These are phyloP conservation scores for Macrophomina phaseolina DNA, from an alignment of 2,329 filamentous ascomycete genomes.

Conservation along the genomic window DNA sequence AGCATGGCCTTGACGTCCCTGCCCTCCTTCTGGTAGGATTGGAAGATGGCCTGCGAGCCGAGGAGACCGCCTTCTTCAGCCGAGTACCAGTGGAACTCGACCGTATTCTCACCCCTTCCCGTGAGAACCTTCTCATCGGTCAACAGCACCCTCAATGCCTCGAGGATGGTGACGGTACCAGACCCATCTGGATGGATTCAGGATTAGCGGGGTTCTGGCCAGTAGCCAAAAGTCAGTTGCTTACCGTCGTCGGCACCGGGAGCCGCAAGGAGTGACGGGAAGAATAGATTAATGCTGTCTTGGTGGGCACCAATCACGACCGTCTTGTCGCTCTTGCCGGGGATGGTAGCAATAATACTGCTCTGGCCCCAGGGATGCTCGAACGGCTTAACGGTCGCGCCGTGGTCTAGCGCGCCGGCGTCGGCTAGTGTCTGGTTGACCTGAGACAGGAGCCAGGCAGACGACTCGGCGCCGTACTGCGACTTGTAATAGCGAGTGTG, in stretches of 20 bases:
- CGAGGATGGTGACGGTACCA: constrained; percentile 91
- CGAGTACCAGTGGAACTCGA: constrained; percentile 97
- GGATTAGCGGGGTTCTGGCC: not conserved
- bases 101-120: constrained; percentile 79
- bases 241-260: constrained; percentile 83
- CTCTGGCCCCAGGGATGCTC: constrained; percentile 86
- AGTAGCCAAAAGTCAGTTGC: not conserved
- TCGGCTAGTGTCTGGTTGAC: constrained; percentile 74
- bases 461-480: constrained; percentile 79
- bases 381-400: constrained; percentile 75
- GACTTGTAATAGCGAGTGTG: constrained; percentile 85
- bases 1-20: constrained; percentile 93
- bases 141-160: constrained; percentile 83
- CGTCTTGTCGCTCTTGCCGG: constrained; percentile 82
- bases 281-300: constrained; percentile 91
- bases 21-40: constrained; percentile 72
- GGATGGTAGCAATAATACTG: constrained; percentile 89
- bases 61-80: constrained; percentile 88
- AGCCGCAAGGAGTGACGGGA: constrained; percentile 81
- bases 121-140: constrained; percentile 71
- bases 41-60: constrained; percentile 89
- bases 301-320: constrained; percentile 91
- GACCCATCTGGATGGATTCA: constrained; percentile 67
- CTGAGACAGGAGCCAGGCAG: constrained; percentile 81
- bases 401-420: constrained; percentile 70